Evolutionary conservation across 73 alveolate species (phyloP).

Genomic region (Tetrahymena borealis): DNA sequence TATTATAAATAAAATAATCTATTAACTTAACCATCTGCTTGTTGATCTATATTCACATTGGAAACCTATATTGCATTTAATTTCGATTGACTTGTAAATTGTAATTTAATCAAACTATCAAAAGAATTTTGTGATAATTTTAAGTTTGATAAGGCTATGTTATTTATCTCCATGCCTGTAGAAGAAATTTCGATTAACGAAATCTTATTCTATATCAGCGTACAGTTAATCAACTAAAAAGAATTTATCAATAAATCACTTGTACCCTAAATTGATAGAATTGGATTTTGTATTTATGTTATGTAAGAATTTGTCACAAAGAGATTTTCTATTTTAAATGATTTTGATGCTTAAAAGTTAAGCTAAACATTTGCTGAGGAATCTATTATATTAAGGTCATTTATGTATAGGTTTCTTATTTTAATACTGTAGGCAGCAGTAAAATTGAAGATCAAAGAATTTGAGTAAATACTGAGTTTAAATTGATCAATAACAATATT

Average conservation of each 20-base stretch:
- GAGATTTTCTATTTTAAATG: background rate
- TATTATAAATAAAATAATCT: background rate
- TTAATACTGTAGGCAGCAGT: background rate
- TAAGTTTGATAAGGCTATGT: background rate
- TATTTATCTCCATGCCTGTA: background rate
- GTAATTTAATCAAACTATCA: background rate
- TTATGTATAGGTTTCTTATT: background rate
- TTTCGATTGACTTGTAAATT: background rate
- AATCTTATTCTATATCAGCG: background rate
- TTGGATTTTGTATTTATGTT: background rate
- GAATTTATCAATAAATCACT: background rate
- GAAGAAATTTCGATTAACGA: background rate
- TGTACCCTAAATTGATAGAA: background rate
- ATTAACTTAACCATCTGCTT: background rate
- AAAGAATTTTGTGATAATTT: background rate
- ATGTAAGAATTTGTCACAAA: background rate
- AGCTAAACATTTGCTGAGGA: background rate
- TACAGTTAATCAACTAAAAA: background rate
- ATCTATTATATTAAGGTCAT: background rate
- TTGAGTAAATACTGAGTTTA: background rate
- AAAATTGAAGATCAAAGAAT: background rate
- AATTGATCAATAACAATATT: background rate
- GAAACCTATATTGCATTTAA: background rate
- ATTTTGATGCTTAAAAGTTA: background rate
- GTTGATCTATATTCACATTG: background rate